These are phyloP conservation scores for Talaromyces sp. DNA, from an alignment of 2,329 filamentous ascomycete genomes.

Conservation along the genomic window DNA sequence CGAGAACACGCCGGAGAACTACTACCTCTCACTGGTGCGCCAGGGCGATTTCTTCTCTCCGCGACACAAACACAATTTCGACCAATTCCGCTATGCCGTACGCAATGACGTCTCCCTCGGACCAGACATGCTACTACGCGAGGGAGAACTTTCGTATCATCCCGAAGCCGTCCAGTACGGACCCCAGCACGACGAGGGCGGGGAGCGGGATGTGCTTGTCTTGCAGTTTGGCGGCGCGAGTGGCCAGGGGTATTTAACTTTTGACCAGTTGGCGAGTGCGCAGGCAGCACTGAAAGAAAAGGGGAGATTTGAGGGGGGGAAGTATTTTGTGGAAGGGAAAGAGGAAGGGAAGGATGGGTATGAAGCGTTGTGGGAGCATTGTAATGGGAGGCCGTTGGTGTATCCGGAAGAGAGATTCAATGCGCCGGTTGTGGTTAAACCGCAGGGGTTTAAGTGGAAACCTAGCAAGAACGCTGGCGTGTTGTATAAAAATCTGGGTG, in stretches of 20 bases:
- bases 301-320: slow-evolving; percentile 15
- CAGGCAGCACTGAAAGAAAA: slow-evolving; percentile 7
- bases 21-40: slow-evolving; percentile 12
- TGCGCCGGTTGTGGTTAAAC: slow-evolving; percentile 10
- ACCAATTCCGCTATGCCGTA: slow-evolving; percentile 17
- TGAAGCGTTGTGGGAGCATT: slow-evolving; percentile 15
- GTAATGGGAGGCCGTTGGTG: slow-evolving; percentile 6
- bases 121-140: slow-evolving; percentile 8
- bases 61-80: slow-evolving; percentile 18
- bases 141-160: slow-evolving; percentile 19
- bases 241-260: slow-evolving; percentile 14
- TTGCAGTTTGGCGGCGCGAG: slow-evolving; percentile 17
- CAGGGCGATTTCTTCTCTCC: slow-evolving; percentile 17
- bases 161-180: slow-evolving; percentile 18
- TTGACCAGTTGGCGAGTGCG: slow-evolving; percentile 3
- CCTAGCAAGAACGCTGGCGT: background rate
- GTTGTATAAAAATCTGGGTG: slow-evolving; percentile 13
- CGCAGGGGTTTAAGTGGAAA: slow-evolving; percentile 6
- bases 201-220: slow-evolving; percentile 13
- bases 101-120: slow-evolving; percentile 11
- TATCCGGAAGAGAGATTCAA: slow-evolving; percentile 13
- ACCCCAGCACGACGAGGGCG: slow-evolving; percentile 13
- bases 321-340: slow-evolving; percentile 4
- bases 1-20: slow-evolving; percentile 13
- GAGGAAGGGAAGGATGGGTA: slow-evolving; percentile 10